These are phyloP conservation scores for Suillus paluster DNA, from an alignment of 768 basidiomycete species.

Conservation along the genomic window DNA sequence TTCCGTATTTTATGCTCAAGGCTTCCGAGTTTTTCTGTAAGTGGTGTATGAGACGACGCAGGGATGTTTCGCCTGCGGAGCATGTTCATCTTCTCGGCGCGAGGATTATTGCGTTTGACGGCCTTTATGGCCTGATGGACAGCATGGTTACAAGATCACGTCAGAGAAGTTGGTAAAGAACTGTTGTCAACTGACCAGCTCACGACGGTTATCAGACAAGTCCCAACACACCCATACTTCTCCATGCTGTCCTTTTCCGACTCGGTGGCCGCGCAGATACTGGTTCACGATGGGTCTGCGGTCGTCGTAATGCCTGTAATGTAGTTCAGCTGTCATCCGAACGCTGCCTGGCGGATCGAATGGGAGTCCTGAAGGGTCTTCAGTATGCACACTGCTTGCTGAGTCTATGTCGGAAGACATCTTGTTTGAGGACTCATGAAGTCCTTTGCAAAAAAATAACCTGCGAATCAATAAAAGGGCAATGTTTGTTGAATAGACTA, in stretches of 20 bases:
- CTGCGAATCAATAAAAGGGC: conserved; percentile 12
- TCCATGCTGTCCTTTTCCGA: conserved; percentile 91
- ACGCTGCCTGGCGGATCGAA: conserved; percentile 50
- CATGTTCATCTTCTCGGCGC: conserved; percentile 64
- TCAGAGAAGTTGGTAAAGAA: conserved; percentile 11
- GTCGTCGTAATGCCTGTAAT: conserved; percentile 44
- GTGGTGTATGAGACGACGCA: conserved; percentile 48
- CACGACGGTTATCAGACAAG: conserved; percentile 50
- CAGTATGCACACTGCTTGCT: conserved; percentile 37
- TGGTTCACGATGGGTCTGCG: conserved; percentile 74
- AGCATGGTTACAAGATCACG: conserved; percentile 8
- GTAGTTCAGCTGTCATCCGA: conserved; percentile 51
- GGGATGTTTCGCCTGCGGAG: conserved; percentile 53
- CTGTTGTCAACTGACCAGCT: conserved; percentile 43
- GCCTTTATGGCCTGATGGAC: conserved; percentile 74
- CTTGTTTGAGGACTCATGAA: conserved; percentile 34
- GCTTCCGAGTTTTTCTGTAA: conserved; percentile 71
- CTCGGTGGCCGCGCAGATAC: conserved; percentile 74
- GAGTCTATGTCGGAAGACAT: conserved; percentile 29
- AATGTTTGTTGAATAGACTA: conserved; percentile 27
- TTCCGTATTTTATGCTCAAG: conserved; percentile 85
- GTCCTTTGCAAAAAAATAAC: conserved; percentile 13
- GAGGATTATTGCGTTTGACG: conserved; percentile 72
- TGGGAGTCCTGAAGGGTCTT: conserved; percentile 35
- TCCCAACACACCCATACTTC: conserved; percentile 79